phyloP scores from a whole-genome alignment of 2,329 filamentous ascomycete species.

The Pyricularia grisea region DNA sequence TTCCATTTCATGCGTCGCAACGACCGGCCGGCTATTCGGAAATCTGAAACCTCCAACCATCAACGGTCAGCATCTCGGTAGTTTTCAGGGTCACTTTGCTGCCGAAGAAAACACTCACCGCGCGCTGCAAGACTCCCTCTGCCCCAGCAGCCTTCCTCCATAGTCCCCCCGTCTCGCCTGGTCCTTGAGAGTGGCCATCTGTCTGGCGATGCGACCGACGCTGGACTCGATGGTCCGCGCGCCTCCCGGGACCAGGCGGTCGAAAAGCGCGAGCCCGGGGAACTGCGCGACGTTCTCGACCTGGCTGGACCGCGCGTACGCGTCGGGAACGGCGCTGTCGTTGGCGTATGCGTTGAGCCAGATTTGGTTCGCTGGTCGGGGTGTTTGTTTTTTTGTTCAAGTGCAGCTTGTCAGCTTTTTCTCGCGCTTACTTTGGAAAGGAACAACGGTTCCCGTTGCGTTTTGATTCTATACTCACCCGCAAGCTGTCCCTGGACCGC shows the following conservation, averaged over 20 bases:
- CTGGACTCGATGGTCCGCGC: neutral
- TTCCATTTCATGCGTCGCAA: neutral
- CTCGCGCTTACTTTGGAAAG: no score
- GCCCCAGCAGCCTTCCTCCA: conserved; percentile 1
- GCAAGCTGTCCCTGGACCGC: conserved; percentile 1
- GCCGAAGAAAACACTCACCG: neutral
- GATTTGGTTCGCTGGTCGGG: neutral
- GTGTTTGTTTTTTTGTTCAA: no score
- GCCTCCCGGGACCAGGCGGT: conserved; percentile 5
- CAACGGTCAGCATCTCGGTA: neutral
- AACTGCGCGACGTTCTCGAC: conserved; percentile 7
- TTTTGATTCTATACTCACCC: no score
- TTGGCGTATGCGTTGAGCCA: conserved; percentile 6
- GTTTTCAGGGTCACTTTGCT: no score
- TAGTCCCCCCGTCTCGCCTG: conserved; percentile 2
- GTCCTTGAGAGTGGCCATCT: conserved; percentile 5
- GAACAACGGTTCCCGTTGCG: no score
- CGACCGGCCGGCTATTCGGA: neutral
- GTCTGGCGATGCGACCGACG: conserved; percentile 1
- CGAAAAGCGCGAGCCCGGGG: conserved; percentile 3
- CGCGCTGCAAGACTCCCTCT: neutral
- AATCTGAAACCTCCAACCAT: neutral
- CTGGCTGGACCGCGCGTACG: conserved; percentile 5
- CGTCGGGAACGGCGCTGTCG: conserved; percentile 6
- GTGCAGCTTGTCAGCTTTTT: no score